A percentile compares a stretch with the other conserved stretches of the same genome.
phyloP scores from a whole-genome alignment of 2,329 filamentous ascomycete species.

The Cercospora beticola region DNA sequence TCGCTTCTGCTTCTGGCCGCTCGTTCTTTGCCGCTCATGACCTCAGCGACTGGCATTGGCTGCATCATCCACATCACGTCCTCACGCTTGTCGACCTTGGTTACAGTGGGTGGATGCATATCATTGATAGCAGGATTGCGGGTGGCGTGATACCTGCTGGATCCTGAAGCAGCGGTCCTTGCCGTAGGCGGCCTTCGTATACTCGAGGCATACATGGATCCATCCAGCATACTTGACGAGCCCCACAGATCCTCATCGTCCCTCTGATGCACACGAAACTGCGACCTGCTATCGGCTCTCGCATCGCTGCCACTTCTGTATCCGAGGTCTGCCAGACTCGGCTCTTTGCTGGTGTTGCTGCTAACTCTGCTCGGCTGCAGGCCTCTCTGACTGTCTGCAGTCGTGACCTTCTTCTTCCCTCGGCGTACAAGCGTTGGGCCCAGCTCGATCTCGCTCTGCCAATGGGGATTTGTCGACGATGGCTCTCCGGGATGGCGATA shows the following conservation, averaged over 20 bases:
- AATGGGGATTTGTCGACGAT: conserved; percentile 84
- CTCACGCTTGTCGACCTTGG: conserved; percentile 42
- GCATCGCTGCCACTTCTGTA: conserved; percentile 32
- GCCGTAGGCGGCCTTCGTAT: conserved; percentile 42
- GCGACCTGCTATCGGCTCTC: conserved; percentile 60
- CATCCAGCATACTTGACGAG: conserved; percentile 36
- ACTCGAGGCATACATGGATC: conserved; percentile 22
- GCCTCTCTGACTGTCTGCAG: conserved; percentile 20
- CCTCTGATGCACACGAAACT: conserved; percentile 75
- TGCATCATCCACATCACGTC: conserved; percentile 90
- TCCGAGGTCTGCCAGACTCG: conserved; percentile 29
- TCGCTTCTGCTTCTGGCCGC: conserved; percentile 59
- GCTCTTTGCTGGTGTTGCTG: conserved; percentile 44
- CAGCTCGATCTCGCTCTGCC: conserved; percentile 80
- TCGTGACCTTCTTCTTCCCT: conserved; percentile 47
- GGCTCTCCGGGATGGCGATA: conserved; percentile 75
- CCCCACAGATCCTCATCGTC: conserved; percentile 90
- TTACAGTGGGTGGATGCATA: conserved; percentile 58
- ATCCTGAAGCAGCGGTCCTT: conserved; percentile 18
- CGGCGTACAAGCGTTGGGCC: conserved; percentile 61
- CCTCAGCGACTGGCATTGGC: conserved; percentile 80
- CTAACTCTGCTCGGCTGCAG: conserved; percentile 44
- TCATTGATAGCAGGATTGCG: conserved; percentile 64
- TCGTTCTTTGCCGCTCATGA: conserved; percentile 85
- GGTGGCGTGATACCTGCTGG: conserved; percentile 36